phyloP scores from a whole-genome alignment of 148 eudicot species.

The Chenopodium berlandieri region DNA sequence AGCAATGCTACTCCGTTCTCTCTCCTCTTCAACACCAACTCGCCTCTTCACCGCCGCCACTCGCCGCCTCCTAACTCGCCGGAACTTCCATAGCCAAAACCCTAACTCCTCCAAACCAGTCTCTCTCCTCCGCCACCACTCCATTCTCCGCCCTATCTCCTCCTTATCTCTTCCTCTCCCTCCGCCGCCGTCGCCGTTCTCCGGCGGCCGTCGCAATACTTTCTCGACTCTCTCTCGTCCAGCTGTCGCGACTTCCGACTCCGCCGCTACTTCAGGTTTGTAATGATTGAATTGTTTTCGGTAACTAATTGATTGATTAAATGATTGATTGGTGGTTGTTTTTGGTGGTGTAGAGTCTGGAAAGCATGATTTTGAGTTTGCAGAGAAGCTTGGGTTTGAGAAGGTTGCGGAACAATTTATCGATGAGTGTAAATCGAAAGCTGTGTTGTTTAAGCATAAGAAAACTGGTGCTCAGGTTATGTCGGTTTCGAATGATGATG shows the following conservation, averaged over 20 bases:
- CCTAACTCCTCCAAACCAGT: constrained; percentile 24
- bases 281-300: too few relatives aligned
- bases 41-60: constrained; percentile 31
- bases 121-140: constrained; percentile 33
- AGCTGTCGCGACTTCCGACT: constrained; percentile 58
- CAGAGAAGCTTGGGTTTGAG: constrained; percentile 85
- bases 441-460: constrained; percentile 77
- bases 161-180: constrained; percentile 24
- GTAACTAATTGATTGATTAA: too few relatives aligned
- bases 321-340: background rate
- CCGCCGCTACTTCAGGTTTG: background rate
- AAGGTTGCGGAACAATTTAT: constrained; percentile 79
- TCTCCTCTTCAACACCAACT: constrained; percentile 39
- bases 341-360: constrained; percentile 36
- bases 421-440: constrained; percentile 87
- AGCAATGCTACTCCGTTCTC: constrained; percentile 54
- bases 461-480: constrained; percentile 86
- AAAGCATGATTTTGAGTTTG: constrained; percentile 44
- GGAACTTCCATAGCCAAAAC: constrained; percentile 36
- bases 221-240: constrained; percentile 45
- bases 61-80: constrained; percentile 22
- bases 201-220: constrained; percentile 32
- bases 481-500: constrained; percentile 93
- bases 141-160: constrained; percentile 28
- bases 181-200: constrained; percentile 9